Conservation (phyloP, 495 filamentous ascomycete genomes). For the Neurospora sp. region DNA sequence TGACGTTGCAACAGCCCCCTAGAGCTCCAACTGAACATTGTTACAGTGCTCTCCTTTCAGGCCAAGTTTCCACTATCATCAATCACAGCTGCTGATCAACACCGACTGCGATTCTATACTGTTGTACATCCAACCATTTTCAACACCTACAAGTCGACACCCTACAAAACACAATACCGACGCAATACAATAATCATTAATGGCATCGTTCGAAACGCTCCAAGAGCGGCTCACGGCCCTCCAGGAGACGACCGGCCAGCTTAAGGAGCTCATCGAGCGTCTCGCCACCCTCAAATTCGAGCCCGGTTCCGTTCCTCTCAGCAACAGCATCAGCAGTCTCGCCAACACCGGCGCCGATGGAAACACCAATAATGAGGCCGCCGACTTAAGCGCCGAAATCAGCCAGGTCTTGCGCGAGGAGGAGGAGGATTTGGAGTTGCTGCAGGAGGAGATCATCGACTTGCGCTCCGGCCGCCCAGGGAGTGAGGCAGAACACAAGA, state of each 20-base stretch:
- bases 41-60: neutral
- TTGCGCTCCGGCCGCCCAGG: constrained; percentile 37
- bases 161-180: neutral
- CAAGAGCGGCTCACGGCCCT: constrained; percentile 58
- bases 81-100: neutral
- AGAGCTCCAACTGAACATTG: neutral
- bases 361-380: constrained; percentile 29
- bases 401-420: constrained; percentile 72
- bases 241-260: constrained; percentile 55
- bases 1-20: neutral
- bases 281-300: constrained; percentile 59
- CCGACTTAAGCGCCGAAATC: constrained; percentile 77
- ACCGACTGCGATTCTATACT: neutral
- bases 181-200: neutral
- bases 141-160: neutral
- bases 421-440: constrained; percentile 75
- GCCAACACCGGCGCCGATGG: neutral
- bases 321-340: constrained; percentile 3
- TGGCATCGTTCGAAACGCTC: constrained; percentile 46
- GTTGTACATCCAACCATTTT: neutral
- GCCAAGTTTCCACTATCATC: neutral
- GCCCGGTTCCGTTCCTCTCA: constrained; percentile 45
- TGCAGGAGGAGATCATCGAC: constrained; percentile 70
- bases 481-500: constrained; percentile 41
- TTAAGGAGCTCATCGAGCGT: constrained; percentile 64